Percentiles rank a stretch among this genome's conserved stretches.
These are phyloP conservation scores for Rhodotorula sp. DNA, from an alignment of 1,284 basidiomycete species.

Conservation along the genomic window DNA sequence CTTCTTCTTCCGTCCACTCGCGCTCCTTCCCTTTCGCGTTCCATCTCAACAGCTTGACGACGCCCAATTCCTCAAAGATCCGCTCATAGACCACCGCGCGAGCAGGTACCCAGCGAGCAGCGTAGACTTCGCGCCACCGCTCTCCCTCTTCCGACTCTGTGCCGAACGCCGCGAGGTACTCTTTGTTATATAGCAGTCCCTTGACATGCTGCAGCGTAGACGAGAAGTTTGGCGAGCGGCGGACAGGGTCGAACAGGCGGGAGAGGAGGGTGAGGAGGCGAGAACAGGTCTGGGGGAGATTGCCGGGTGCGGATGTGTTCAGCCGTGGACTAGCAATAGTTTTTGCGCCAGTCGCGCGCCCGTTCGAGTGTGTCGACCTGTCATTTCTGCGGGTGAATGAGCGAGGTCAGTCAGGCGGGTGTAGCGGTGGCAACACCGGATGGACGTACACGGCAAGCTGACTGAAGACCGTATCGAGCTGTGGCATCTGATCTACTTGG, in stretches of 20 bases:
- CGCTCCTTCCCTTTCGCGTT: not conserved
- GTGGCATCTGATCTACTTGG: not conserved
- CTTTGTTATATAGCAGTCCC: conserved; percentile 32
- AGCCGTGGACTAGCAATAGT: not conserved
- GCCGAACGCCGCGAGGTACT: conserved; percentile 38
- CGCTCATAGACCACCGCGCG: conserved; percentile 34
- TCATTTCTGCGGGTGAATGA: not conserved
- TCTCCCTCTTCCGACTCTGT: conserved; percentile 24
- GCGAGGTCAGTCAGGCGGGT: not conserved
- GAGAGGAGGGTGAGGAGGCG: conserved; percentile 16
- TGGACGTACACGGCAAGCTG: not conserved
- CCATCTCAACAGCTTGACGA: conserved; percentile 7
- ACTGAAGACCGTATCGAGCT: not conserved
- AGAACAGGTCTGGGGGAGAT: not conserved
- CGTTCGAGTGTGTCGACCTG: no score
- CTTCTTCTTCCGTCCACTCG: conserved; percentile 3
- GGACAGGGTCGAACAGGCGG: conserved; percentile 10
- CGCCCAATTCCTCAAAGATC: conserved; percentile 19
- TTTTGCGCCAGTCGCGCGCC: not conserved
- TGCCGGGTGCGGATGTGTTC: not conserved
- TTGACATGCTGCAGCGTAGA: conserved; percentile 36
- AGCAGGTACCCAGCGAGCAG: conserved; percentile 30
- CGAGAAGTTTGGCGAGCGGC: conserved; percentile 23
- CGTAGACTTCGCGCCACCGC: conserved; percentile 30
- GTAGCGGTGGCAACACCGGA: not conserved